phyloP scores from a whole-genome alignment of 176 grass and related monocot species.

The Phoenix dactylifera region DNA sequence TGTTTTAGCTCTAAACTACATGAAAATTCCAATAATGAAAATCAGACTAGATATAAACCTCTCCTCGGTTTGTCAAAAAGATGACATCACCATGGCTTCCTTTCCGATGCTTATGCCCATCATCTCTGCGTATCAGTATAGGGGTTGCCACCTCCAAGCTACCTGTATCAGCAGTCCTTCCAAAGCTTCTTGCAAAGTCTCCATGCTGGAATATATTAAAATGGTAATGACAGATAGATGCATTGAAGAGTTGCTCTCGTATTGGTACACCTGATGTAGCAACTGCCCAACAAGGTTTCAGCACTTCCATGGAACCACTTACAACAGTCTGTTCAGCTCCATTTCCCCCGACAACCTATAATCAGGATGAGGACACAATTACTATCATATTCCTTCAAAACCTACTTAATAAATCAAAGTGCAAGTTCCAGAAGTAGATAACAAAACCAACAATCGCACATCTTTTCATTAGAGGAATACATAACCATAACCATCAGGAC shows the following conservation, averaged over 20 bases:
- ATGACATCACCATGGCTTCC: constrained; percentile 88
- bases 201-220: constrained; percentile 77
- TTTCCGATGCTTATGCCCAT: constrained; percentile 88
- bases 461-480: too few species aligned
- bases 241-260: constrained; percentile 85
- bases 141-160: constrained; percentile 79
- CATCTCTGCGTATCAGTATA: constrained; percentile 59
- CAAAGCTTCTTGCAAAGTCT: constrained; percentile 83
- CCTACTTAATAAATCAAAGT: too few species aligned
- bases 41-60: constrained; percentile 40
- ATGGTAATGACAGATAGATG: constrained; percentile 84
- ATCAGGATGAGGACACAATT: too few species aligned
- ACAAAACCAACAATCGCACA: too few species aligned
- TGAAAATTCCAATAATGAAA: neutral
- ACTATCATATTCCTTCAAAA: too few species aligned
- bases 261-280: constrained; percentile 92
- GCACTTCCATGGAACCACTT: constrained; percentile 78
- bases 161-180: constrained; percentile 52
- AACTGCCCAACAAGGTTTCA: constrained; percentile 96
- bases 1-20: too few species aligned
- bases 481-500: too few species aligned
- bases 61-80: constrained; percentile 82
- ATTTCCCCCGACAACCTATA: constrained; percentile 79
- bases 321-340: constrained; percentile 78
- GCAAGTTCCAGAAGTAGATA: too few species aligned